phyloP scores from a whole-genome alignment of 306 rosid genomes.

The Vigna reflexopilosa region DNA sequence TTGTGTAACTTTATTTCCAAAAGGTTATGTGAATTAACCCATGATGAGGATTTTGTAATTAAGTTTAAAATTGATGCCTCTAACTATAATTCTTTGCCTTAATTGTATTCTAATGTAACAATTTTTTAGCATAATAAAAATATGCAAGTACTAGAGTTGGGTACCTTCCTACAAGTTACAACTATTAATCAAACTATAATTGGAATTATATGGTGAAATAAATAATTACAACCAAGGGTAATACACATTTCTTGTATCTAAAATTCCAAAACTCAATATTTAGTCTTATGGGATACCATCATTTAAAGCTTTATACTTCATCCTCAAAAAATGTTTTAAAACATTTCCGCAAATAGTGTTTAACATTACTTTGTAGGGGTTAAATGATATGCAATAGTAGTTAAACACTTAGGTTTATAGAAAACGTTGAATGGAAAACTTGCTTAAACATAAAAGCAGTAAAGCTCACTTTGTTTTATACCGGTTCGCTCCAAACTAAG shows the following conservation, averaged over 20 bases:
- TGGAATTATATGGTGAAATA: slow-evolving; percentile 31
- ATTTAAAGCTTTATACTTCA: slow-evolving; percentile 42
- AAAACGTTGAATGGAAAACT: no score
- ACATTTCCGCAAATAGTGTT: no score
- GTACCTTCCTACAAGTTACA: slow-evolving; percentile 49
- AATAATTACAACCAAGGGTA: slow-evolving; percentile 33
- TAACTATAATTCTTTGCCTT: slow-evolving; percentile 31
- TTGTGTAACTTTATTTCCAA: slow-evolving; percentile 48
- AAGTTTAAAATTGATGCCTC: slow-evolving; percentile 20
- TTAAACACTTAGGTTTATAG: no score
- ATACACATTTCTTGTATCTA: slow-evolving; percentile 37
- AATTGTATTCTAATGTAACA: slow-evolving; percentile 42
- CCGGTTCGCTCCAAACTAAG: no score
- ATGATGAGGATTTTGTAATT: neutral
- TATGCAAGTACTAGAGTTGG: slow-evolving; percentile 60
- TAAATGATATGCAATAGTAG: no score
- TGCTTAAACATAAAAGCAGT: no score
- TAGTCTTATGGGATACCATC: slow-evolving; percentile 29
- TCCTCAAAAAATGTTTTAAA: slow-evolving; percentile 55
- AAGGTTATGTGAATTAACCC: neutral
- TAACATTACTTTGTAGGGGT: no score
- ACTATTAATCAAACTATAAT: slow-evolving; percentile 10
- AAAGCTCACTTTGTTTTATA: no score
- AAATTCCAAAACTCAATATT: slow-evolving; percentile 35
- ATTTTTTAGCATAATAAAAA: slow-evolving; percentile 46